Evolutionary conservation across 345 rosid genomes (phyloP), one percentile per base, ranked within the genome.

Genomic region (Physaria fendleri): DNA sequence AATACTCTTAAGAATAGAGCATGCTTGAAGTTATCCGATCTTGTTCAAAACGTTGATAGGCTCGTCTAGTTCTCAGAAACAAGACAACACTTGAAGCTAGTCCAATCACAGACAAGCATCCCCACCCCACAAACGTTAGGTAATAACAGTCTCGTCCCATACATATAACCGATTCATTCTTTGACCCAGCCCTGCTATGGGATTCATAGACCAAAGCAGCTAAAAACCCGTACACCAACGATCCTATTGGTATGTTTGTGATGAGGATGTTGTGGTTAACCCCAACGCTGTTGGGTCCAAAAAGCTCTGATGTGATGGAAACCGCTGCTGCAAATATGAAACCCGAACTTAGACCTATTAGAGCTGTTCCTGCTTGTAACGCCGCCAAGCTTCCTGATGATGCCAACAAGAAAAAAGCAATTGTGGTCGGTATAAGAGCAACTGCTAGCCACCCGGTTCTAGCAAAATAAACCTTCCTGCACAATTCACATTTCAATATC

Each of bases 241-340:
- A 92, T 1, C 98, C 98, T 0, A 92, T 40, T 1, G 96, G 96
- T 37, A 92, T 92, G 55, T 92, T 92, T 67, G 98, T 88, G 70
- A 92, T 92, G 13, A 92, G 76, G 72, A 92, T 88, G 80, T 92
- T 92, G 80, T 92, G 98, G 71, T 92, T 92, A 40, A 92, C 90
- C 2, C 98, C 95, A 0, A 87, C 76, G 24, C 95, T 85, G 30
- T 88, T 88, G 0, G 95, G 95, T 35, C 98, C 98, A 43, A 92
- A 92, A 1, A 92, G 80, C 73, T 92, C 96, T 0, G 98, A 88
- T 10, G 98, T 92, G 2, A 92, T 70, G 2, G 98, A 86, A 65
- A 92, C 96, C 0, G 98, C 96, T 1, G 90, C 91, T 1, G 98
- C 95, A 45, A 92, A 92, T 62, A 92, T 84, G 82, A 92, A 92